phyloP scores from a whole-genome alignment of 129 eudicot genomes.

The Helichrysum umbraculigerum region DNA sequence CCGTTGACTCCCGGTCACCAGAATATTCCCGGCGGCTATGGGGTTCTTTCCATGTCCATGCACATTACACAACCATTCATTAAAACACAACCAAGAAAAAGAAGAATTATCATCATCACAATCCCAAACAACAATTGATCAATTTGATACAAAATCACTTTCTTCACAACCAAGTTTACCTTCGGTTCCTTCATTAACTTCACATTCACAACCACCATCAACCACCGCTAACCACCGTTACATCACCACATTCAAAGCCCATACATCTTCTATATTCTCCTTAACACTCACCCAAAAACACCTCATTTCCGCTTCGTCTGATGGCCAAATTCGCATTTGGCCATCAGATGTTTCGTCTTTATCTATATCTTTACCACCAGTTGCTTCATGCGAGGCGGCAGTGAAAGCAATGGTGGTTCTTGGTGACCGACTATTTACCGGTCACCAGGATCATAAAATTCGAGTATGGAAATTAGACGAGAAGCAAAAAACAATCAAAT shows the following conservation, averaged over 20 bases:
- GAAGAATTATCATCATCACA: conserved; percentile 4
- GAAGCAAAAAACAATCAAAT: conserved; percentile 15
- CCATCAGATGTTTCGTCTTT: conserved; percentile 21
- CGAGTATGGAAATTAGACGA: conserved; percentile 75
- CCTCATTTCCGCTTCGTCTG: conserved; percentile 66
- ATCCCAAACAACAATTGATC: conserved; percentile 14
- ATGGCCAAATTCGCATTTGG: conserved; percentile 65
- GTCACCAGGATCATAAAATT: conserved; percentile 84
- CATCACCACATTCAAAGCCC: conserved; percentile 71
- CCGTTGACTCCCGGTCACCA: conserved; percentile 20
- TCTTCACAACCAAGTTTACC: conserved; percentile 66
- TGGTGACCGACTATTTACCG: conserved; percentile 54
- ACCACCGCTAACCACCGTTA: conserved; percentile 44
- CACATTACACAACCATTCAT: conserved; percentile 25
- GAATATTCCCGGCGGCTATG: conserved; percentile 29
- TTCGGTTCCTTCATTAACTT: conserved; percentile 64
- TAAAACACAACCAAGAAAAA: neutral
- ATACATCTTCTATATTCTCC: conserved; percentile 58
- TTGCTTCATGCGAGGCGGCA: conserved; percentile 35
- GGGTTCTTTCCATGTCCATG: conserved; percentile 42
- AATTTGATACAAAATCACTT: conserved; percentile 32
- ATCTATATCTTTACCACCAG: neutral
- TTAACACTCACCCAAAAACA: conserved; percentile 53
- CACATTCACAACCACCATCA: conserved; percentile 38
- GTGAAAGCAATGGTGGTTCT: conserved; percentile 51